Percentiles rank a stretch among this genome's conserved stretches.
Conservation (phyloP, 805 yeast species). For the Pichia californica region DNA sequence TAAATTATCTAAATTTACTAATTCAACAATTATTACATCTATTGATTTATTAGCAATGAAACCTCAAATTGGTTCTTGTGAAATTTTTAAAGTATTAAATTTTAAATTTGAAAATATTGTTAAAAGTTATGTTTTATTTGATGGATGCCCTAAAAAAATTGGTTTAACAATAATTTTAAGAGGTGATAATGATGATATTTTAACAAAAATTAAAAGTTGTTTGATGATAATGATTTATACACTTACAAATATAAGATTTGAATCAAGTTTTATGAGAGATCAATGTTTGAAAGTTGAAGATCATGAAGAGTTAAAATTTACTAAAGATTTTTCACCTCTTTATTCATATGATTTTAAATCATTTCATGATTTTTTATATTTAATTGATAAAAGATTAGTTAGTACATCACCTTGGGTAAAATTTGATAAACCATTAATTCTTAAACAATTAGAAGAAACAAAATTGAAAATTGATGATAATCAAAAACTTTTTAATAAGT, state of each 20-base stretch:
- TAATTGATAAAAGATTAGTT: conserved; percentile 46
- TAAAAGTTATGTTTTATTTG: conserved; percentile 71
- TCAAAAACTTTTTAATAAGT: background rate
- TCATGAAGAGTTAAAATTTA: conserved; percentile 1
- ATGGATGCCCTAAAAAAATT: conserved; percentile 63
- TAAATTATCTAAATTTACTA: conserved; percentile 69
- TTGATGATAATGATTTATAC: conserved; percentile 76
- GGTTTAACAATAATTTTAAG: conserved; percentile 88
- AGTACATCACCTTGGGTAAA: conserved; percentile 83
- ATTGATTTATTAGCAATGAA: conserved; percentile 74
- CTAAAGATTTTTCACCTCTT: conserved; percentile 15
- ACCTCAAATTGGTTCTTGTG: conserved; percentile 72
- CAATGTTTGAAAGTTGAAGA: conserved; percentile 43
- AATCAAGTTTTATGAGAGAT: conserved; percentile 66
- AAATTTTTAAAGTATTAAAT: conserved; percentile 60
- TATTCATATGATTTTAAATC: conserved; percentile 17
- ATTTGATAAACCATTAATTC: conserved; percentile 53
- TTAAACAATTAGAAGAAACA: conserved; percentile 21
- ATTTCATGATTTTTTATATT: conserved; percentile 25
- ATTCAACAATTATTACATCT: conserved; percentile 79
- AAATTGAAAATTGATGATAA: conserved; percentile 20
- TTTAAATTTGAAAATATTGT: conserved; percentile 49
- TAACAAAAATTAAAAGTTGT: conserved; percentile 68
- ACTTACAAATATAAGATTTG: conserved; percentile 72
- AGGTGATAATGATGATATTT: conserved; percentile 59